Percentiles rank a stretch among this genome's conserved stretches.
Evolutionary conservation across 768 basidiomycete genomes (phyloP).

Genomic region (Hericium erinaceus): DNA sequence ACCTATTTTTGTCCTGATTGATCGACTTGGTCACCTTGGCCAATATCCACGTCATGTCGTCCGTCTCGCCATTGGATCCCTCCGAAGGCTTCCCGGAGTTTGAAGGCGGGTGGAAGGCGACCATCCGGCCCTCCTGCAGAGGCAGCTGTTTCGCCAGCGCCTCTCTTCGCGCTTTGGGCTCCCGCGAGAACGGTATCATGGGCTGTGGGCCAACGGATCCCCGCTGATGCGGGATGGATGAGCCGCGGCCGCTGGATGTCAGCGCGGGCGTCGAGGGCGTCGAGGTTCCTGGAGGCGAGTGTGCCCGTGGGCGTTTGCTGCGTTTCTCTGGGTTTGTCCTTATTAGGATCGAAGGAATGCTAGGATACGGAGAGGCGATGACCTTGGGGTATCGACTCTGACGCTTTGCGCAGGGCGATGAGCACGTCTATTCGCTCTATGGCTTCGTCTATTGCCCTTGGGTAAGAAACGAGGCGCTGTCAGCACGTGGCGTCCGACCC

Average conservation of each 20-base stretch:
- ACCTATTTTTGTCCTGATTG: conserved; percentile 66
- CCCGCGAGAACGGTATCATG: conserved; percentile 45
- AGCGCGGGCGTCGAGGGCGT: conserved; percentile 19
- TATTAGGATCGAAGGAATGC: background rate
- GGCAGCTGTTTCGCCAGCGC: conserved; percentile 51
- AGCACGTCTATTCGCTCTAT: conserved; percentile 62
- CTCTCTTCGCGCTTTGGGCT: conserved; percentile 60
- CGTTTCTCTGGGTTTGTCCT: conserved; percentile 37
- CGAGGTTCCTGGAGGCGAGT: conserved; percentile 58
- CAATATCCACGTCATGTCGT: conserved; percentile 62
- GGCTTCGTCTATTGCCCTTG: conserved; percentile 62
- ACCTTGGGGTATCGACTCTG: conserved; percentile 55
- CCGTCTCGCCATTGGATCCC: conserved; percentile 35
- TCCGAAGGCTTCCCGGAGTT: conserved; percentile 46
- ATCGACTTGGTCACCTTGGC: conserved; percentile 66
- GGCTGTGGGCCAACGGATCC: conserved; percentile 48
- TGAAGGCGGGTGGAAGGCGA: conserved; percentile 66
- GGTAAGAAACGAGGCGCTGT: background rate
- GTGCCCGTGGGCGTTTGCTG: conserved; percentile 62
- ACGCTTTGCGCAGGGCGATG: conserved; percentile 64
- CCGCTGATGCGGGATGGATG: conserved; percentile 50
- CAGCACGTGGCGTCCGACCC: too few species aligned
- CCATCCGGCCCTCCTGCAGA: conserved; percentile 64
- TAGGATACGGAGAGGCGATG: background rate
- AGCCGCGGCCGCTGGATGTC: conserved; percentile 30